These are phyloP conservation scores for Candida tetrigidarum DNA, from an alignment of 1,139 yeast species.

Conservation along the genomic window DNA sequence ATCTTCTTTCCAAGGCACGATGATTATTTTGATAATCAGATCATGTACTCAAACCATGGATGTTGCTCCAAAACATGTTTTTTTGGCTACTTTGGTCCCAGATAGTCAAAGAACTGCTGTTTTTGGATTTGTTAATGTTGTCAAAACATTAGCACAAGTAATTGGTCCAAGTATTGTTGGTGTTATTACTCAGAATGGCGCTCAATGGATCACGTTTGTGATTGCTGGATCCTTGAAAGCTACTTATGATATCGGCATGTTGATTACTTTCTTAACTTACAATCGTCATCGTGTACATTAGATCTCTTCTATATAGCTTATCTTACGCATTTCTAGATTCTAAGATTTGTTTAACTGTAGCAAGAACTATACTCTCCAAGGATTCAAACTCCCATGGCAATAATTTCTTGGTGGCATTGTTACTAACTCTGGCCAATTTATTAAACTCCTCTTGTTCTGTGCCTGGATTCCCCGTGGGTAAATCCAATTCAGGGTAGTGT, in stretches of 20 bases:
- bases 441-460: slow-evolving; percentile 24
- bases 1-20: slow-evolving; percentile 29
- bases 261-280: slow-evolving; percentile 35
- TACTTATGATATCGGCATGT: slow-evolving; percentile 43
- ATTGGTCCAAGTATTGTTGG: slow-evolving; percentile 47
- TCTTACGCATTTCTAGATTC: slow-evolving; percentile 7
- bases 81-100: slow-evolving; percentile 41
- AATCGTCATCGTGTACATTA: slow-evolving; percentile 29
- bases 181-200: slow-evolving; percentile 28
- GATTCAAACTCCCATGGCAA: slow-evolving; percentile 33
- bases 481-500: slow-evolving; percentile 29
- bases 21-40: slow-evolving; percentile 35
- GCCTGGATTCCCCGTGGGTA: slow-evolving; percentile 35
- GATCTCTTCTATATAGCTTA: background rate
- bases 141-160: slow-evolving; percentile 42
- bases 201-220: slow-evolving; percentile 45
- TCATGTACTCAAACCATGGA: slow-evolving; percentile 49
- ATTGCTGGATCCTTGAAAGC: slow-evolving; percentile 44
- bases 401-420: slow-evolving; percentile 29
- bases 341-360: slow-evolving; percentile 46
- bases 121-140: slow-evolving; percentile 46
- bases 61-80: slow-evolving; percentile 49
- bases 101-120: slow-evolving; percentile 42
- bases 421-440: slow-evolving; percentile 24
- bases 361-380: slow-evolving; percentile 37